Evolutionary conservation across 768 basidiomycete species (phyloP).

Genomic region (Podaxis sp.): DNA sequence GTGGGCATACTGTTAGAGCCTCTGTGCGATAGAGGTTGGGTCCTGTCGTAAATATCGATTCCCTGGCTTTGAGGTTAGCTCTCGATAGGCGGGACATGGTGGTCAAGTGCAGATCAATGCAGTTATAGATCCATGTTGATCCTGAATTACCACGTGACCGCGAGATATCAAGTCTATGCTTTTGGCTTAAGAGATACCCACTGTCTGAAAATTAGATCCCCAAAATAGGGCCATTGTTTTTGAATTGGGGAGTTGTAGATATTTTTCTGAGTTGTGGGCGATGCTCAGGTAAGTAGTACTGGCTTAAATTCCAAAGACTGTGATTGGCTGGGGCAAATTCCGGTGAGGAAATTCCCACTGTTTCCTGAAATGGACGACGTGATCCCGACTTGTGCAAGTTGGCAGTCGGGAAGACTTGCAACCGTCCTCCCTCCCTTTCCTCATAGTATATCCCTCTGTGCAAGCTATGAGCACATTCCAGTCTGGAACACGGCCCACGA

Average conservation of each 20-base stretch:
- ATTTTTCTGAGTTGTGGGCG: neutral
- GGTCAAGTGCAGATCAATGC: neutral
- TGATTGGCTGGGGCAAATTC: conserved; percentile 14
- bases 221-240: neutral
- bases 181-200: too few species aligned
- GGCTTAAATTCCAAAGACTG: neutral
- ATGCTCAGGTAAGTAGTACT: neutral
- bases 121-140: neutral
- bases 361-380: conserved; percentile 14
- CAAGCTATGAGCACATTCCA: conserved; percentile 54
- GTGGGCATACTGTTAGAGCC: conserved; percentile 64
- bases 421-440: neutral
- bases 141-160: neutral
- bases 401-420: neutral
- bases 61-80: conserved; percentile 54
- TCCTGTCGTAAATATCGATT: conserved; percentile 71
- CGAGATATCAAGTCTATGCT: neutral
- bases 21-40: conserved; percentile 67
- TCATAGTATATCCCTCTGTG: conserved; percentile 5
- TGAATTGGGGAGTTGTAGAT: neutral
- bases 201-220: too few species aligned
- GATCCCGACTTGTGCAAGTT: conserved; percentile 14
- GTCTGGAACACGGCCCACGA: conserved; percentile 44
- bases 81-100: conserved; percentile 53
- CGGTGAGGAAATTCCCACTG: conserved; percentile 10